Base-by-base conservation (phyloP, 1,284 basidiomycete species). In the Cryptococcus sp. region DNA sequence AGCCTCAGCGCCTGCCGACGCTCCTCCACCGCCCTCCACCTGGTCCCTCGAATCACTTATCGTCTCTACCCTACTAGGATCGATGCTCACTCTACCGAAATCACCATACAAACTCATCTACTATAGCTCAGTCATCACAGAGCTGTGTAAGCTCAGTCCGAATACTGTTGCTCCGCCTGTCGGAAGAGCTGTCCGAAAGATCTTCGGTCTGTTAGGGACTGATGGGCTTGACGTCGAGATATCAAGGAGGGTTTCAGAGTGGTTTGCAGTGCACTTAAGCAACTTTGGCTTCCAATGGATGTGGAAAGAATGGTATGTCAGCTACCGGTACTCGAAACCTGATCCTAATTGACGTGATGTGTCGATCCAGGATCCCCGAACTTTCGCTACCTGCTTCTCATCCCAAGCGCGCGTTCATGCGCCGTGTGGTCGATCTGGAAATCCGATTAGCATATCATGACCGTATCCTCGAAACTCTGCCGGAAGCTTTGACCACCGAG, bases 271-370 rank as follows among this genome's bases (percentile, higher is more conserved):
- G 2, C 96, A 99, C 70, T 89, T 99, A 84, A 93, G 90, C 68
- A 99, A 99, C 80, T 99, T 99, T 78, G 89, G 89, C 20, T 99
- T 98, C 81, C 87, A 88, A 68, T 99, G 96, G 96, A 93, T 94
- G n/a, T 99, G 96, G 96, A 93, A 93, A 71, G 96, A 99, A 83
- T 99, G 96, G 95, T 93, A 62, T 47, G 86, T 79, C 6, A 5
- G 17, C 10, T 53, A 54, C 45, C n/a, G n/a, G 16, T 22, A 35
- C 5, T 35, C 30, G 30, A 35, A 35, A 30, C 27, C 38, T 6
- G 13, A 27, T 39, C 8, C 45, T 16, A n/a, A 1, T 49, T 40
- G 20, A 53, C n/a, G 17, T 39, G 25, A 52, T 7, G 42, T 39
- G 38, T 5, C 25, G 5, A 25, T 49, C 42, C 63, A 95, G 92